A percentile compares a stretch with the other conserved stretches of the same genome.
Evolutionary conservation across 2,329 filamentous ascomycete species (phyloP).

Genomic region (Metarhizium guizhouense): DNA sequence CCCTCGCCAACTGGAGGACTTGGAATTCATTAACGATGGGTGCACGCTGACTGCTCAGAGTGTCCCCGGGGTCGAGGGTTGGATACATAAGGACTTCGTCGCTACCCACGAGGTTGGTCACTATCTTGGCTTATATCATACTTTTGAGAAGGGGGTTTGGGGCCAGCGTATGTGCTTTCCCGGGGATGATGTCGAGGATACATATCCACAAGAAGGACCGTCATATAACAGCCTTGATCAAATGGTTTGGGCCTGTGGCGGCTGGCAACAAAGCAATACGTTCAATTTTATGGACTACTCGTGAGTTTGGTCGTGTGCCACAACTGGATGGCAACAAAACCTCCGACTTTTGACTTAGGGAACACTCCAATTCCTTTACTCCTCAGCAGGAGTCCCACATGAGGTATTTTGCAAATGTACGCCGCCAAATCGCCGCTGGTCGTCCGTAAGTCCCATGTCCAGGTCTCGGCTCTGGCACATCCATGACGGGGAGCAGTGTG

Average conservation of each 20-base stretch:
- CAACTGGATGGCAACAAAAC: too few species aligned
- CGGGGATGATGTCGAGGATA: neutral
- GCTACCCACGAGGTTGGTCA: neutral
- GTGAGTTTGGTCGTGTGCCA: neutral
- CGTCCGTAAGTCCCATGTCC: too few species aligned
- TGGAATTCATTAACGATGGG: neutral
- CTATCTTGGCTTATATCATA: neutral
- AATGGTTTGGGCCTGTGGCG: neutral
- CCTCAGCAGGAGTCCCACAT: too few species aligned
- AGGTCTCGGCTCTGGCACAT: too few species aligned
- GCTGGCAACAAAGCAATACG: neutral
- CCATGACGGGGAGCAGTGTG: too few species aligned
- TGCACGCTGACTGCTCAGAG: neutral
- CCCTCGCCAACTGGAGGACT: neutral
- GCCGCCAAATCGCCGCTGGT: too few species aligned
- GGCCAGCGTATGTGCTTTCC: neutral
- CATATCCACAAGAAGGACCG: neutral
- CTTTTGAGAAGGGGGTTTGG: neutral
- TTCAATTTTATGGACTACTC: neutral
- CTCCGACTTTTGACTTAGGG: too few species aligned
- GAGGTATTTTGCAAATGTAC: too few species aligned
- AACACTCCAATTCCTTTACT: too few species aligned
- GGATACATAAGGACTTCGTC: rapidly evolving
- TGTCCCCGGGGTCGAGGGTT: neutral
- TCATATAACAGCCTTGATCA: rapidly evolving